These are phyloP conservation scores for Elaeis oleifera DNA, from an alignment of 202 grass and related monocot species.

Conservation along the genomic window DNA sequence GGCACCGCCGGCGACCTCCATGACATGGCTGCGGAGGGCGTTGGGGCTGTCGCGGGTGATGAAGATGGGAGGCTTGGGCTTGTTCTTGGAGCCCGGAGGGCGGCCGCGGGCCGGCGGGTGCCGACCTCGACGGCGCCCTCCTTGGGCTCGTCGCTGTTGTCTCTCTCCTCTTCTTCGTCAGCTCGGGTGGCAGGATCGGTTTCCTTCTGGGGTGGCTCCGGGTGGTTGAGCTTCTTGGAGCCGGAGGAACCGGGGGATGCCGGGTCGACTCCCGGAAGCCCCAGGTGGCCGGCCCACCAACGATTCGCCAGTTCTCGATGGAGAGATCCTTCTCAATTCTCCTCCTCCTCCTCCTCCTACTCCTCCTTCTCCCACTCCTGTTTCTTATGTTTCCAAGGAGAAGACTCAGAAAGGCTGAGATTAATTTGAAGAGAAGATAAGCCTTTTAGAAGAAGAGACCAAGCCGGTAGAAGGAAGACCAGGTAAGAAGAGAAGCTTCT, in stretches of 20 bases:
- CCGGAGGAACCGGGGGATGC: neutral
- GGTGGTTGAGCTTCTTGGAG: neutral
- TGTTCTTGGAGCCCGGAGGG: constrained; percentile 14
- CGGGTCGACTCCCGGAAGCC: neutral
- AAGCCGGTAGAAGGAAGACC: too few species aligned
- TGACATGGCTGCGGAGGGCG: constrained; percentile 15
- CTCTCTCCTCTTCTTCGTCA: neutral
- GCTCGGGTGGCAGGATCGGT: neutral
- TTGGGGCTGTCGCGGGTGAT: constrained; percentile 21
- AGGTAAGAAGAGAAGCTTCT: too few species aligned
- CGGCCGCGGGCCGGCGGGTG: constrained; percentile 1
- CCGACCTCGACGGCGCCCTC: constrained; percentile 12
- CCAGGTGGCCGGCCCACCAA: constrained; percentile 4
- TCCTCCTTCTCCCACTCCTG: too few species aligned
- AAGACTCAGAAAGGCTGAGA: too few species aligned
- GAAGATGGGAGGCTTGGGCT: constrained; percentile 10
- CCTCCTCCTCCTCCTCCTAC: too few species aligned
- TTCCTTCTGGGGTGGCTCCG: neutral
- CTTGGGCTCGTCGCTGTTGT: constrained; percentile 2
- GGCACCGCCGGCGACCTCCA: constrained; percentile 9
- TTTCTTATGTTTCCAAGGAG: too few species aligned
- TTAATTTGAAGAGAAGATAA: too few species aligned
- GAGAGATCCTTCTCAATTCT: too few species aligned
- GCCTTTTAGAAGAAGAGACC: too few species aligned
- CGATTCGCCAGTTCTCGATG: constrained; percentile 8